Percentiles rank a stretch among this genome's conserved stretches.
Evolutionary conservation across 2,329 filamentous ascomycete genomes (phyloP).

Genomic region (Neoscytalidium dimidiatum): DNA sequence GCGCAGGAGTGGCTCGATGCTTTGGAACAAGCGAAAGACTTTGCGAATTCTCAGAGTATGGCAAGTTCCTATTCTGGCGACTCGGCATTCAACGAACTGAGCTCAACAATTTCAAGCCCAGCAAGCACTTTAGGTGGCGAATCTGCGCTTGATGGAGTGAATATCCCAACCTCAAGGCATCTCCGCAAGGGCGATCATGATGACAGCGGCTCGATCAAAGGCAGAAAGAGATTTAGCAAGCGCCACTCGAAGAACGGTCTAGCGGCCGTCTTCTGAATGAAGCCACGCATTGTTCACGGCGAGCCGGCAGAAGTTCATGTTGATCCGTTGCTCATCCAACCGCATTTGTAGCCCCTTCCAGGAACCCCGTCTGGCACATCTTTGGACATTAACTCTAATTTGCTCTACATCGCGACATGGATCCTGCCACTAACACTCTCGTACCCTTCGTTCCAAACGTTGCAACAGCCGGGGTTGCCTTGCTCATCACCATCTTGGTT

Average conservation of each 20-base stretch:
- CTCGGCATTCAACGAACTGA: conserved; percentile 45
- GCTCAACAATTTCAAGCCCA: conserved; percentile 69
- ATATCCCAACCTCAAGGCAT: conserved; percentile 55
- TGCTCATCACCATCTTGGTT: conserved; percentile 1
- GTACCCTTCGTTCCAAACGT: background rate
- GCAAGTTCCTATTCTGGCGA: conserved; percentile 65
- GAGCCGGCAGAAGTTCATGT: background rate
- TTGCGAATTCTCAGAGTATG: conserved; percentile 74
- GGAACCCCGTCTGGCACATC: conserved; percentile 1
- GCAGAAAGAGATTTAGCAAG: conserved; percentile 77
- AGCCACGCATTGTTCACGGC: conserved; percentile 8
- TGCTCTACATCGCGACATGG: background rate
- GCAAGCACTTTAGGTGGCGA: conserved; percentile 69
- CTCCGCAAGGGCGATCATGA: conserved; percentile 47
- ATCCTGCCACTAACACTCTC: background rate
- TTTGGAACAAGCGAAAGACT: conserved; percentile 81
- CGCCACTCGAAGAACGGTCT: conserved; percentile 93
- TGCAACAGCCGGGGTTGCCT: conserved; percentile 7
- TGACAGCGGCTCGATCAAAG: conserved; percentile 58
- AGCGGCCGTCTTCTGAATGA: conserved; percentile 73
- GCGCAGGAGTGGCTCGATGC: conserved; percentile 92
- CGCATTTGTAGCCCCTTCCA: background rate
- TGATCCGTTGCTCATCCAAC: background rate
- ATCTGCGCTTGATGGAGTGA: conserved; percentile 41
- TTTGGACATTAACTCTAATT: background rate